These are phyloP conservation scores for Cryptococcus floricola DNA, from an alignment of 1,284 basidiomycete genomes.

Conservation along the genomic window DNA sequence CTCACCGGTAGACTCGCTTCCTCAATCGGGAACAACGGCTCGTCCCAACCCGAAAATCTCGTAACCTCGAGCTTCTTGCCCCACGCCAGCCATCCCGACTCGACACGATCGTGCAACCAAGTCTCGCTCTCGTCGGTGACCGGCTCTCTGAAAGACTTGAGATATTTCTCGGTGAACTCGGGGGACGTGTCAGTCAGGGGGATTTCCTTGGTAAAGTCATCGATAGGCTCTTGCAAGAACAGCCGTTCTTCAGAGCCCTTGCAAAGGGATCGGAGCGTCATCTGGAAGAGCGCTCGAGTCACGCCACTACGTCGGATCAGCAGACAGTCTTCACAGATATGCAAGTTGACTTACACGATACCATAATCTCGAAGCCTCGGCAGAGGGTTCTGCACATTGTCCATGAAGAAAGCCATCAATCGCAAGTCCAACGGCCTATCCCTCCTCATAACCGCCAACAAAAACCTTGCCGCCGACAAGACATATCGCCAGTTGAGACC, in stretches of 20 bases:
- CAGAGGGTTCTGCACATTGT: slow-evolving; percentile 70
- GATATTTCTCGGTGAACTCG: slow-evolving; percentile 59
- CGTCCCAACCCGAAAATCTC: slow-evolving; percentile 52
- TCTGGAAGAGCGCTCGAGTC: slow-evolving; percentile 66
- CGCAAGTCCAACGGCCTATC: slow-evolving; percentile 65
- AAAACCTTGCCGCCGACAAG: slow-evolving; percentile 69
- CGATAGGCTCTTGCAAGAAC: slow-evolving; percentile 73
- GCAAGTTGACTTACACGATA: slow-evolving; percentile 58
- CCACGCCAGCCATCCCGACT: slow-evolving; percentile 86
- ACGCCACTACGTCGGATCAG: slow-evolving; percentile 57
- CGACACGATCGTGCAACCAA: slow-evolving; percentile 64
- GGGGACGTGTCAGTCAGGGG: slow-evolving; percentile 50
- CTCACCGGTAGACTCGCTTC: slow-evolving; percentile 59
- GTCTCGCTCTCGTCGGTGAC: slow-evolving; percentile 36
- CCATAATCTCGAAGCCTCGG: slow-evolving; percentile 70
- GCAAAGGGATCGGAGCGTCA: slow-evolving; percentile 82
- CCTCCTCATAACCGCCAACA: slow-evolving; percentile 69
- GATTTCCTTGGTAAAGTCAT: slow-evolving; percentile 64
- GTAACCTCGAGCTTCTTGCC: slow-evolving; percentile 68
- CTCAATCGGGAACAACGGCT: slow-evolving; percentile 65
- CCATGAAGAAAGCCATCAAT: slow-evolving; percentile 65
- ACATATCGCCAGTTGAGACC: slow-evolving; percentile 80
- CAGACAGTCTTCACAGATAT: not conserved
- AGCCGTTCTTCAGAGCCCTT: slow-evolving; percentile 60
- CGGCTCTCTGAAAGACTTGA: slow-evolving; percentile 50